phyloP scores from a whole-genome alignment of 2,329 filamentous ascomycete species.

The Aureobasidium sp. region DNA sequence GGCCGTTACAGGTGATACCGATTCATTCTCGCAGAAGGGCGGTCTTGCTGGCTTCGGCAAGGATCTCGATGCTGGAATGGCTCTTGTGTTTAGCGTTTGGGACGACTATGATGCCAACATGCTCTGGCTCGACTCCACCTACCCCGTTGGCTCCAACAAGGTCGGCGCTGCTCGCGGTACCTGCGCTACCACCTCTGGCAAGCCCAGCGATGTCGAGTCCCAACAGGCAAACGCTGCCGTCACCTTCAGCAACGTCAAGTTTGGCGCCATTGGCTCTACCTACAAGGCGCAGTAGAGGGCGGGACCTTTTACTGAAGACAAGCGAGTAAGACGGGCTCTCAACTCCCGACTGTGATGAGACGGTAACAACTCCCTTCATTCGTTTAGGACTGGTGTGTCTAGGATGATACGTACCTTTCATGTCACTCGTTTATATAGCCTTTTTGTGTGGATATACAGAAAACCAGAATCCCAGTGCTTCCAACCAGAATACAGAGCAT shows the following conservation, averaged over 20 bases:
- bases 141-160: constrained; percentile 21
- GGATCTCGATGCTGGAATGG: constrained; percentile 53
- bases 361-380: not conserved
- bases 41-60: constrained; percentile 50
- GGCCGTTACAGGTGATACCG: constrained; percentile 27
- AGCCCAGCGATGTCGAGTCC: constrained; percentile 20
- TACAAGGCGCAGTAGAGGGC: constrained; percentile 4
- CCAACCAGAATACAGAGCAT: not conserved
- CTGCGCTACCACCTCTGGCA: constrained; percentile 20
- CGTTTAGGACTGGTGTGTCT: not conserved
- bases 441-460: not conserved
- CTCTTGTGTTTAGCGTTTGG: constrained; percentile 56
- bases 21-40: constrained; percentile 49
- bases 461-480: not conserved
- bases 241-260: constrained; percentile 22
- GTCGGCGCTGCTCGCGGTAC: constrained; percentile 22
- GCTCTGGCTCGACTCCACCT: constrained; percentile 60
- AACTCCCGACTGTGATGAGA: not conserved
- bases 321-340: not conserved
- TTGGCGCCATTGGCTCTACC: constrained; percentile 22
- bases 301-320: not conserved
- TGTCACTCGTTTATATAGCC: not conserved
- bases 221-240: constrained; percentile 19
- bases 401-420: not conserved
- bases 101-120: constrained; percentile 63